Base-by-base conservation (phyloP, 257 asterid genomes). In the Solanum paucissectum region DNA sequence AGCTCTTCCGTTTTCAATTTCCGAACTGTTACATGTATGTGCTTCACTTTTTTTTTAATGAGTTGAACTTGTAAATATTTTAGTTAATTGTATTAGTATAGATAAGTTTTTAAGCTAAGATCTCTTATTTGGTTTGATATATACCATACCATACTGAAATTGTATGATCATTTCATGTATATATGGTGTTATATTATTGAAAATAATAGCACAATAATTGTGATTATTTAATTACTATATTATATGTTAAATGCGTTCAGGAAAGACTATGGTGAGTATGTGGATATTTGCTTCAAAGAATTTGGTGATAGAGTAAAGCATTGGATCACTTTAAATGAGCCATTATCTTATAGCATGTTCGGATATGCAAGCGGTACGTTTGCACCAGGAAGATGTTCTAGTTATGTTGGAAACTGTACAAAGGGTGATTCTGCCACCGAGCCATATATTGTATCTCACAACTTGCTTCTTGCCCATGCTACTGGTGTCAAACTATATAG, bases 271-370 rank as follows among this genome's bases (percentile, higher is more conserved):
- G n/a, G 52, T 42, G 89, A 86, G 23, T 90, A 84, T 20, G 91
- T 71, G 29, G 90, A 82, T 37, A 60, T 90, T 2, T 90, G 92
- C 83, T 90, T 90, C 55, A 72, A 87, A 52, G 91, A 89, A 86
- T 90, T 89, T 49, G 92, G 92, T 7, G 91, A 90, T 68, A 62
- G 90, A 55, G 92, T 89, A 12, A 90, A 90, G 60, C 60, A 87
- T 12, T 90, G 92, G 92, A 87, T 89, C 12, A 90, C 92, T 1
- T 34, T 89, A n/a, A 89, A 90, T 33, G 92, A 90, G 11, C 90
- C 89, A 66, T 79, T 87, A 83, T 69, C 88, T 6, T 89, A 58
- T 49, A 84, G 87, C 29, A 49, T 20, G 84, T 3, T 5, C 9
- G 91, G 90, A 29, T 90, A 90, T 25, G 71, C 86, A 55, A n/a